These are phyloP conservation scores for Huntiella moniliformis DNA, from an alignment of 2,329 filamentous ascomycete genomes.

Conservation along the genomic window DNA sequence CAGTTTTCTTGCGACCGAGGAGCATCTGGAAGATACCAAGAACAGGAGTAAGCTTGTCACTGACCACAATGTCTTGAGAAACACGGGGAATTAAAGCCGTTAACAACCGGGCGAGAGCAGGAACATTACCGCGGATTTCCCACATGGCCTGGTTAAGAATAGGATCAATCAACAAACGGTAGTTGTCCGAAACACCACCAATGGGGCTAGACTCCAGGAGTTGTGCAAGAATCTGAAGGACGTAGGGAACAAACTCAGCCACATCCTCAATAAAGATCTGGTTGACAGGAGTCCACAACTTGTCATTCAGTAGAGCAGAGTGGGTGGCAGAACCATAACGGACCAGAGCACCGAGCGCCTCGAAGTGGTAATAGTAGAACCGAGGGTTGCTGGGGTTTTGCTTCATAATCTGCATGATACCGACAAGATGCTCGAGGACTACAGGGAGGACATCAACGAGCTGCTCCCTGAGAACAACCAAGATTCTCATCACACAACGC, in stretches of 20 bases:
- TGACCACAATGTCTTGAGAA: constrained; percentile 49
- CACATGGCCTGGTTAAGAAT: constrained; percentile 69
- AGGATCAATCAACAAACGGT: constrained; percentile 58
- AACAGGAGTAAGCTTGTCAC: constrained; percentile 69
- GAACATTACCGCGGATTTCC: constrained; percentile 85
- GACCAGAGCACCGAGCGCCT: constrained; percentile 78
- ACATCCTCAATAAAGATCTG: constrained; percentile 65
- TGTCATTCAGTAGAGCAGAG: constrained; percentile 56
- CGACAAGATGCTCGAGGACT: constrained; percentile 67
- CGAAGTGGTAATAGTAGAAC: constrained; percentile 98
- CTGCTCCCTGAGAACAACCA: constrained; percentile 81
- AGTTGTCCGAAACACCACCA: constrained; percentile 60
- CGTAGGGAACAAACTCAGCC: constrained; percentile 86
- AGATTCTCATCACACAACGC: constrained; percentile 93
- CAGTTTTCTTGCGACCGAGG: constrained; percentile 62
- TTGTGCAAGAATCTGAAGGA: constrained; percentile 87
- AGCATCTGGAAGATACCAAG: constrained; percentile 94
- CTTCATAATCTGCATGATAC: constrained; percentile 80
- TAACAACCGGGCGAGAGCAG: constrained; percentile 70
- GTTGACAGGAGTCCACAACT: constrained; percentile 69
- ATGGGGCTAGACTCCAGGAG: constrained; percentile 72
- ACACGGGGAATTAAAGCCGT: constrained; percentile 68
- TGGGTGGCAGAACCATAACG: constrained; percentile 44
- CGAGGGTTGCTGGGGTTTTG: constrained; percentile 91
- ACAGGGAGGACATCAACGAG: constrained; percentile 55